A percentile compares a stretch with the other conserved stretches of the same genome.
Evolutionary conservation across 1,139 yeast genomes (phyloP).

Genomic region (Nematodospora anomalae): DNA sequence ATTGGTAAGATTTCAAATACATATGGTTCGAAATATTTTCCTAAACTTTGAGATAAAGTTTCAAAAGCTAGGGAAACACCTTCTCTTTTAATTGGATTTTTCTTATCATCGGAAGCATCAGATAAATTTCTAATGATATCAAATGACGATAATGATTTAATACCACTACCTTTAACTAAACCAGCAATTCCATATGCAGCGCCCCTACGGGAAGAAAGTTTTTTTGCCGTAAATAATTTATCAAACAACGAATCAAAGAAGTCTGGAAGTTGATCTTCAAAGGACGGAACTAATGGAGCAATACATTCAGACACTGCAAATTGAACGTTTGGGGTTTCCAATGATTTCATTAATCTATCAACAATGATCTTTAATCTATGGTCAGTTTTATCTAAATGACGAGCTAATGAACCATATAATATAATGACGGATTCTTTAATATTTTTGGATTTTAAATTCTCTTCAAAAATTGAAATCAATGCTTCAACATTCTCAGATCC

Average conservation of each 20-base stretch:
- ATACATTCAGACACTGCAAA: conserved; percentile 82
- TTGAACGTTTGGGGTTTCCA: conserved; percentile 87
- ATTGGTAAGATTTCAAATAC: conserved; percentile 86
- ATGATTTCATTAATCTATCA: conserved; percentile 67
- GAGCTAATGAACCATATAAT: conserved; percentile 83
- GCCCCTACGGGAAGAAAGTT: conserved; percentile 71
- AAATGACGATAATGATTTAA: conserved; percentile 68
- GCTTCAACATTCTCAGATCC: conserved; percentile 67
- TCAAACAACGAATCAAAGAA: conserved; percentile 61
- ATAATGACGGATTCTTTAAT: conserved; percentile 82
- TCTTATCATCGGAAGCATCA: conserved; percentile 90
- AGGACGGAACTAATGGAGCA: conserved; percentile 72
- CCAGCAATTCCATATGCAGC: conserved; percentile 98
- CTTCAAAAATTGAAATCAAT: conserved; percentile 77
- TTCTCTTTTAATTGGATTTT: conserved; percentile 72
- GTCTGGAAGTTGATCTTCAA: conserved; percentile 47
- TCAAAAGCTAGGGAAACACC: conserved; percentile 88
- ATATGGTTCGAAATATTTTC: conserved; percentile 86
- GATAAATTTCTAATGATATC: conserved; percentile 74
- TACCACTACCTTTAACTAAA: conserved; percentile 85
- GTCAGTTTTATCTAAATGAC: conserved; percentile 69
- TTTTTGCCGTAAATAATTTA: conserved; percentile 53
- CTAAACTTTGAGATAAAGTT: conserved; percentile 74
- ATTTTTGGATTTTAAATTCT: conserved; percentile 47
- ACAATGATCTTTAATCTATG: conserved; percentile 63